Base-by-base conservation (phyloP, 768 basidiomycete genomes). In the Pleurotus ostreatus region DNA sequence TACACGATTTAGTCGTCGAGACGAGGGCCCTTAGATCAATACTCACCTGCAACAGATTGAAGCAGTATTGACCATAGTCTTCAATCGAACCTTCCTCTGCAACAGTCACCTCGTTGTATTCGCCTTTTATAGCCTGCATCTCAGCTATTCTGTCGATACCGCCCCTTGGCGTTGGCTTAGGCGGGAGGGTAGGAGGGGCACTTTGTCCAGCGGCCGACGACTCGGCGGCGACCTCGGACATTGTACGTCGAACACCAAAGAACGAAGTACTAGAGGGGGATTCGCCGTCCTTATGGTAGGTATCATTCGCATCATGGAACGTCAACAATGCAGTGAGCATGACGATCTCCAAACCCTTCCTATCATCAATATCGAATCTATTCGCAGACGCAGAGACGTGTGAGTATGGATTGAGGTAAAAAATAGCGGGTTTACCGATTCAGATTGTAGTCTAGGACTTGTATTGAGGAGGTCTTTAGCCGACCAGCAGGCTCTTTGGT, bases 381-480 rank as follows among this genome's bases (percentile, higher is more conserved):
- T 16, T 25, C 15, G 47, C 48, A 57, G 22, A 41, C 20, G 16
- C 20, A 49, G 16, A 46, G 41, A 40, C 55, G 34, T 22, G 20
- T 51, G 13, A 55, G 16, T 23, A 30, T 18, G n/a, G 20, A 25
- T 25, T 41, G 13, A 13, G 26, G 4, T 15, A 43, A 44, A 16
- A 38, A 34, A 8, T 6, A 2, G 30, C 30, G 11, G 30, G 61
- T 72, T 46, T 58, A 86, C 90, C 91, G 73, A 62, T 92, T 83
- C 38, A 94, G 74, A 62, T 94, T 94, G 61, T 93, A 94, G 67
- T 94, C 91, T 4, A 94, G 73, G 22, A 94, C 81, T 63, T 94
- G 92, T 25, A 92, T 74, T 2, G 84, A 77, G 0, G 79, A 68
- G 12, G 86, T 83, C 63, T 83, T 86, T 45, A 86, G 72, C 20